Evolutionary conservation across 2,329 filamentous ascomycete species (phyloP), one percentile per base, ranked within the genome.

Genomic region (Neodidymelliopsis sp.): DNA sequence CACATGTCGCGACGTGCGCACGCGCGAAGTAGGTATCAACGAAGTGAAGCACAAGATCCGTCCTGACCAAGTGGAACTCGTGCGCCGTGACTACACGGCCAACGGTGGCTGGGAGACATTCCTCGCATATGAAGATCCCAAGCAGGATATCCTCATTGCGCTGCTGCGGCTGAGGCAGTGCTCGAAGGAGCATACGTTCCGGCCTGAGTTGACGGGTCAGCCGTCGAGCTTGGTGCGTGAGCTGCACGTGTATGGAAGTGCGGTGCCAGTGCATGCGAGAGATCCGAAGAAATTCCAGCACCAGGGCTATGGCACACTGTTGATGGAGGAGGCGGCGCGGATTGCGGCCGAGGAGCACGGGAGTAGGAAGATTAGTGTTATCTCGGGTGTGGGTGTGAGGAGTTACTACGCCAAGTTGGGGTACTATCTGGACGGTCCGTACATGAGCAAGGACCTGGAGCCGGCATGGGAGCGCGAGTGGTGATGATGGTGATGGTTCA

Each of bases 51-150:
- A 99, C 80, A 97, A 97, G 79, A 97, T 99, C 61, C 84, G 93
- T 1, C 94, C 94, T 0, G 95, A 92, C 59, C 93, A 99, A 72
- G 90, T 99, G 49, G 94, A 99, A 78, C 85, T 99, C 15, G 88
- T 99, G 22, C 87, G 94, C 19, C 84, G 94, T 58, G 94, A 99
- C 76, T 99, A 99, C 74, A 83, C 85, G 0, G 94, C 94, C 60
- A 99, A 99, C 70, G 92, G 89, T 28, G 95, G 94, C 18, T 99
- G 94, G 94, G 94, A 99, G 75, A 99, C 94, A 0, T 99, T 99
- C 76, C 79, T 99, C 4, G 92, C 94, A 1, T 99, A 99, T 67
- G 94, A 99, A 71, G 94, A 99, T 62, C 93, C 94, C 1, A 97
- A 97, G 78, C 94, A 99, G 72, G 94, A 99, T 71, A 99, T 99